These are phyloP conservation scores for carrot (Daucus carota) DNA, from an alignment of 129 eudicot species.

Conservation along the genomic window DNA sequence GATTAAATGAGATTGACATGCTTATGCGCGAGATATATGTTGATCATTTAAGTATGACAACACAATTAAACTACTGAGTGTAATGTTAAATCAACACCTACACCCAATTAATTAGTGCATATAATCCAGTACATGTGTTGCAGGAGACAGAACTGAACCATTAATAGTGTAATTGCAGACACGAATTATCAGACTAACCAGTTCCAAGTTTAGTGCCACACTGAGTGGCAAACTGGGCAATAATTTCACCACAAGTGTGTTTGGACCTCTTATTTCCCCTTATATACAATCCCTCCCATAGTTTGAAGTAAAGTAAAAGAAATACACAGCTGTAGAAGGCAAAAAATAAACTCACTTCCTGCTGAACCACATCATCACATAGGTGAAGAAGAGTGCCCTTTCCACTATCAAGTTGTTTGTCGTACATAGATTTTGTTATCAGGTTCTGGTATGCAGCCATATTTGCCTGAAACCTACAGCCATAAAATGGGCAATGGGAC, in stretches of 20 bases:
- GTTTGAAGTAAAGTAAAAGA: not conserved
- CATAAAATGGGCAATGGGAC: not conserved
- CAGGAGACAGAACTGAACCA: not conserved
- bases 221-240: not conserved
- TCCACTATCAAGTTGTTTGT: conserved; percentile 96
- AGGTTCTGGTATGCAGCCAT: conserved; percentile 77
- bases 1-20: not conserved
- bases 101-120: not conserved
- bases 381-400: conserved; percentile 97
- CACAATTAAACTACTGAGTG: not conserved
- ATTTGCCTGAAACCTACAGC: conserved; percentile 80
- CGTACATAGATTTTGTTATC: conserved; percentile 95
- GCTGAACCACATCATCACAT: conserved; percentile 97
- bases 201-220: not conserved
- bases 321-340: not conserved
- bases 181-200: not conserved
- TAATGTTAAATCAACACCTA: not conserved
- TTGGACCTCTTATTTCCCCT: not conserved
- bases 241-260: not conserved
- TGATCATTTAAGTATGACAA: not conserved
- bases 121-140: not conserved
- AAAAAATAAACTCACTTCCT: conserved; percentile 54
- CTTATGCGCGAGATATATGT: not conserved
- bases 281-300: not conserved
- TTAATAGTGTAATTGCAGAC: not conserved